phyloP scores from a whole-genome alignment of 768 basidiomycete genomes.

The Phaeotremella fagi region DNA sequence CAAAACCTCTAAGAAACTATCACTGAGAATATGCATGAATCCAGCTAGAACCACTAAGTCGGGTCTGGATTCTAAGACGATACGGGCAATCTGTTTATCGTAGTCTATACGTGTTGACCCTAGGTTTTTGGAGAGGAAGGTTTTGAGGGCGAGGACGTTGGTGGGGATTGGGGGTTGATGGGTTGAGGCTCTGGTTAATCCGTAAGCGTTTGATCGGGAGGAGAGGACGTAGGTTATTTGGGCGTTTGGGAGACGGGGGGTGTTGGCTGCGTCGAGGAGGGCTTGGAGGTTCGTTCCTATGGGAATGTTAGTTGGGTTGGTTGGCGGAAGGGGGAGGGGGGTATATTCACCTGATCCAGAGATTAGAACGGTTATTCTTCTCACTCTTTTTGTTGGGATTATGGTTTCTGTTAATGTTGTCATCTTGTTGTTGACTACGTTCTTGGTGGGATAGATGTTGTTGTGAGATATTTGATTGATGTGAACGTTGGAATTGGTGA shows the following conservation, averaged over 20 bases:
- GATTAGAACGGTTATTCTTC: slow-evolving; percentile 58
- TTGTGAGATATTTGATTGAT: too few species aligned
- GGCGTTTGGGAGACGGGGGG: slow-evolving; percentile 65
- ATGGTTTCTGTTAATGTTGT: slow-evolving; percentile 15
- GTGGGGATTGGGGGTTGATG: slow-evolving; percentile 64
- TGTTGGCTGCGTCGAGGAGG: slow-evolving; percentile 74
- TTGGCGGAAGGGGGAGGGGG: too few species aligned
- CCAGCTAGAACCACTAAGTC: slow-evolving; percentile 93
- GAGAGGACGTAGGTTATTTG: slow-evolving; percentile 78
- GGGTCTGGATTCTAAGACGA: slow-evolving; percentile 61
- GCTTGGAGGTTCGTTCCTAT: slow-evolving; percentile 98
- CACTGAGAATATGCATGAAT: slow-evolving; percentile 95
- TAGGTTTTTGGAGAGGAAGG: slow-evolving; percentile 69
- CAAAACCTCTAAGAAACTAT: slow-evolving; percentile 68
- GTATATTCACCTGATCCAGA: slow-evolving; percentile 63
- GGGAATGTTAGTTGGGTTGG: too few species aligned
- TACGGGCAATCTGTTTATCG: slow-evolving; percentile 70
- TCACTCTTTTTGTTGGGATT: slow-evolving; percentile 10
- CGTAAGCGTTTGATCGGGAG: slow-evolving; percentile 85
- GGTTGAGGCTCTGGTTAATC: slow-evolving; percentile 70
- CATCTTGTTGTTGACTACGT: slow-evolving; percentile 6
- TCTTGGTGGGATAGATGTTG: too few species aligned
- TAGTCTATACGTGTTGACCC: slow-evolving; percentile 76
- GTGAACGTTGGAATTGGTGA: too few species aligned
- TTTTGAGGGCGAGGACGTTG: slow-evolving; percentile 74